Evolutionary conservation across 108 stramenopile species (phyloP), one percentile per base, ranked within the genome.

Genomic region (Pseudonitzschia pungens): DNA sequence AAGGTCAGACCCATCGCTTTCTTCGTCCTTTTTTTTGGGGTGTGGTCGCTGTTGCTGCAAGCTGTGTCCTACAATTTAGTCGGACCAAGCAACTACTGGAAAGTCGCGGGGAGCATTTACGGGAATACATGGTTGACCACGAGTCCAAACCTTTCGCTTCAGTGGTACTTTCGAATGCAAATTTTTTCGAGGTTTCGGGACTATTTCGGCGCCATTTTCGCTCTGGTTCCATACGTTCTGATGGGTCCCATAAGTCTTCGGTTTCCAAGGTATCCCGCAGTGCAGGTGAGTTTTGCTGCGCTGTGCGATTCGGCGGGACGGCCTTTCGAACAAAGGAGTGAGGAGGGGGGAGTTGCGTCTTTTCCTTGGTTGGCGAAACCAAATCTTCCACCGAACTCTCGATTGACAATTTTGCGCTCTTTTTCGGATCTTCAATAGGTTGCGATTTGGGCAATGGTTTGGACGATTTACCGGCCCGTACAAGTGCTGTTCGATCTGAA

Each of bases 141-240:
- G 9, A 22, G 56, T 16, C 92, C 89, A 24, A 87, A 69, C 70
- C 79, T 92, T 68, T 88, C 89, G 16, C 73, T 89, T 45, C 81
- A 89, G 60, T 94, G 93, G 93, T 94, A 94, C 74, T 79, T 91
- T 31, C 69, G 78, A 40, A 91, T 94, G 51, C 87, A 94, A 81
- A 67, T 87, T 33, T 94, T 94, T 79, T 86, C 78, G 58, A 80
- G 91, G 54, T 92, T 91, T 60, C 83, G 83, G 21, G 71, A 70
- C 4, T 94, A 91, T 75, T 92, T 89, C 72, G 59, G 69, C 21
- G 42, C 81, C 10, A 69, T 92, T 18, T 54, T 90, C 11, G 56
- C 57, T 24, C 79, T 79, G 11, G 27, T 91, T 20, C 91, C 87
- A 14, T 84, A 70, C 44, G 51, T 92, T 41, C 68, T 91, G 24